These are phyloP conservation scores for Puccinia triticina DNA, from an alignment of 1,284 basidiomycete species.

Conservation along the genomic window DNA sequence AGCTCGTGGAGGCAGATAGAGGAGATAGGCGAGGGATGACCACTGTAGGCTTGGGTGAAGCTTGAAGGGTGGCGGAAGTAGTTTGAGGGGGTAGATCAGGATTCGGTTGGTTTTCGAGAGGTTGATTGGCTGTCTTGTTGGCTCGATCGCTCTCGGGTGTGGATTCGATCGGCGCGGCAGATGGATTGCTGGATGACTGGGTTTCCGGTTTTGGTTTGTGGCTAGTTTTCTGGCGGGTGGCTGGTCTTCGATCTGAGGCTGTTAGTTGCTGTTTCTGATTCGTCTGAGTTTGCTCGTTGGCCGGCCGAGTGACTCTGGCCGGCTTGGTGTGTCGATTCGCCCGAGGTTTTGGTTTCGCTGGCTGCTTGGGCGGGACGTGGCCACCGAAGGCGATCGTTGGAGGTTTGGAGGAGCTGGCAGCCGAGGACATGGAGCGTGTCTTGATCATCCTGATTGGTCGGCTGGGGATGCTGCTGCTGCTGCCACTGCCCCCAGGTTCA, in stretches of 20 bases:
- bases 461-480: neutral
- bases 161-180: neutral
- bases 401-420: neutral
- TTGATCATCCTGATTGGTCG: constrained; percentile 31
- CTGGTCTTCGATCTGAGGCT: constrained; percentile 1
- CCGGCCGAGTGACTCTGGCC: neutral
- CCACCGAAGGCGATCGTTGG: constrained; percentile 11
- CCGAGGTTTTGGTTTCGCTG: neutral
- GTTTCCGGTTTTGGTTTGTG: neutral
- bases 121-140: neutral
- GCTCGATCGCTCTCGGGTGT: neutral
- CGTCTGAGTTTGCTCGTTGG: neutral
- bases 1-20: neutral
- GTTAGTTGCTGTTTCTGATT: neutral
- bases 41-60: neutral
- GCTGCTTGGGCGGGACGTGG: constrained; percentile 3
- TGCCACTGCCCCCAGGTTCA: no score
- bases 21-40: constrained; percentile 3
- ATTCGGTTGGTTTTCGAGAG: neutral
- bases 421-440: constrained; percentile 30
- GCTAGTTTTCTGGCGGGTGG: neutral
- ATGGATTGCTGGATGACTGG: neutral
- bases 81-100: neutral
- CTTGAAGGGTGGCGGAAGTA: neutral
- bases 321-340: neutral